Evolutionary conservation across 331 rosid species (phyloP), one percentile per base, ranked within the genome.

Genomic region (Rosa hybrid): DNA sequence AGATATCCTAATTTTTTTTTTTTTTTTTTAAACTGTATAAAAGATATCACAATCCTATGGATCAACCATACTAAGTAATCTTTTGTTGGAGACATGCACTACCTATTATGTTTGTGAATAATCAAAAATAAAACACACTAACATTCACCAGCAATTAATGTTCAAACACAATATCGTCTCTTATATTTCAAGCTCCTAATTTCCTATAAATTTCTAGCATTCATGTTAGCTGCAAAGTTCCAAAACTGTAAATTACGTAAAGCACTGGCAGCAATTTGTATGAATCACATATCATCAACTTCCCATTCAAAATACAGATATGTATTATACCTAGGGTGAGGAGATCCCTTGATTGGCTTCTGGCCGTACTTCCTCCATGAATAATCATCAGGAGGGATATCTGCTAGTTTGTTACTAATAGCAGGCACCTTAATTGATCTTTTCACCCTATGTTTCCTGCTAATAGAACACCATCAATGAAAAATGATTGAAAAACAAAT

Each of bases 301-400:
- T 78, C 46, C 17, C 83, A 78, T 63, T 60, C 74, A 67, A 73
- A 70, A 75, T 74, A 59, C 67, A 84, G 62, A 76, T 64, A 27
- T 74, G 71, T 67, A 63, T 71, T 69, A 80, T 85, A 96, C 99
- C 99, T 92, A 68, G 99, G 99, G 69, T 96, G 99, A 75, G 99
- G 99, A 70, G 99, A 96, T 49, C 99, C 99, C 91, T 96, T 96
- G 89, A 96, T 96, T 67, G 99, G 99, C 88, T 96, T 96, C 91
- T 96, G 99, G 72, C 99, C 99, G 2, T 96, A 96, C 82, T 96
- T 96, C 91, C 99, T 92, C 99, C 99, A 96, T 45, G 99, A 96
- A 83, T 88, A 96, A 87, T 96, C 98, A 90, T 96, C 99, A 5
- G 98, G 94, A 73, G 99, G 99, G 39, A 96, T 96, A 84, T 96